Base-by-base conservation (phyloP, 83 land plant species). In the Picea abies region DNA sequence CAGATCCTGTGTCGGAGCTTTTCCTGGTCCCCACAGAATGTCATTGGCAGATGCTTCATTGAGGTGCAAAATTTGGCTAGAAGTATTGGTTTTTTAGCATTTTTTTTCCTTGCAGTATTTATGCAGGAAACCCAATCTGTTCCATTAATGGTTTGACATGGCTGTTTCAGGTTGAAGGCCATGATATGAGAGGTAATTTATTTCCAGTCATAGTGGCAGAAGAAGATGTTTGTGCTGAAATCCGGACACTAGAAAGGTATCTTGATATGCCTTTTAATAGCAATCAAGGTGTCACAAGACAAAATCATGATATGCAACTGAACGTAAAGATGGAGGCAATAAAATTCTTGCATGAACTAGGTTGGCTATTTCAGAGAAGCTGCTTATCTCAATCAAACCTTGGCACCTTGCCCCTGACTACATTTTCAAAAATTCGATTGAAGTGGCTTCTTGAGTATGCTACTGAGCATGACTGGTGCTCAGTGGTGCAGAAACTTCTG, bases 141-240 rank as follows among this genome's bases (percentile, higher is more conserved):
- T n/a, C 4, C 22, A 10, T 14, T 44, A 8, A 22, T 44, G 52
- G 3, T 73, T 44, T 37, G 77, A 10, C 56, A 20, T 71, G 77
- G 77, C 41, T 44, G n/a, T 73, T 73, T 73, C 84, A 96, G 98
- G 91, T 94, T 84, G 98, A 96, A 75, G 89, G 89, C 66, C 84
- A 87, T 79, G 92, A 89, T 66, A 83, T 92, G 25, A 83, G 88
- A 35, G 90, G 94, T 81, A 82, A 86, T 65, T 92, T 92, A 87
- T 89, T 90, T 81, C 99, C 99, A 19, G 90, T 97, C 73, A 90
- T 97, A 66, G 98, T 97, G 32, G 96, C 95, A 17, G 98, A 97
- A 78, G 75, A 84, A 35, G 91, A 89, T 70, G 81, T 97, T 5
- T 95, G 95, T 80, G 85, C 87, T 63, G 99, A 97, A 84, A 87